A percentile compares a stretch with the other conserved stretches of the same genome.
These are phyloP conservation scores for Syzygium oleosum DNA, from an alignment of 345 rosid species.

Conservation along the genomic window DNA sequence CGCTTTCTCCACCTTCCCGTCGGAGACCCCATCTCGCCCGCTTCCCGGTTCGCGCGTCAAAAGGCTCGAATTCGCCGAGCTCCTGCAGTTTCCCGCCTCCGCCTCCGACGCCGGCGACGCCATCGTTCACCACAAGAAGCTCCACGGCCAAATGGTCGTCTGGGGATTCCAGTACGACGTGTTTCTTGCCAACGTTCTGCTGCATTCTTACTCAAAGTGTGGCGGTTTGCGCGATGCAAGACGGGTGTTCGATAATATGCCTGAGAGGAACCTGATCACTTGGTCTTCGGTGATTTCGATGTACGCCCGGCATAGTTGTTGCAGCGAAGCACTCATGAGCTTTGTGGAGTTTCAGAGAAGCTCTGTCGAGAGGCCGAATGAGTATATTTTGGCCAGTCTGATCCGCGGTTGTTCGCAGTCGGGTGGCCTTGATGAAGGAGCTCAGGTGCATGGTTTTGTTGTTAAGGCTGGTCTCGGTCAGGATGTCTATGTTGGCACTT, in stretches of 20 bases:
- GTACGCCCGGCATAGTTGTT: constrained; percentile 34
- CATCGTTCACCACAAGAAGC: constrained; percentile 13
- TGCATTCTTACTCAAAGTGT: constrained; percentile 15
- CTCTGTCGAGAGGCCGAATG: constrained; percentile 31
- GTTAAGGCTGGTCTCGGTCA: constrained; percentile 49
- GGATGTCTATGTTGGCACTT: constrained; percentile 60
- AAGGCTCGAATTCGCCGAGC: constrained; percentile 27
- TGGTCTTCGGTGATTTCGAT: constrained; percentile 77
- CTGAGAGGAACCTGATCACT: constrained; percentile 48
- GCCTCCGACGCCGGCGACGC: constrained; percentile 3
- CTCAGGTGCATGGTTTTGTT: constrained; percentile 48
- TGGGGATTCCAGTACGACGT: constrained; percentile 32
- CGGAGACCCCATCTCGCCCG: constrained; percentile 7
- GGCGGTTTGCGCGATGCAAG: constrained; percentile 21
- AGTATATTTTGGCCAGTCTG: constrained; percentile 61
- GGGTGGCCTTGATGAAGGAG: constrained; percentile 17
- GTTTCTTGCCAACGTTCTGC: constrained; percentile 36
- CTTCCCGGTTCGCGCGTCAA: not conserved
- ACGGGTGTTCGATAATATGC: constrained; percentile 46
- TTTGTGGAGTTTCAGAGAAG: constrained; percentile 39
- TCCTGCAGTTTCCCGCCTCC: constrained; percentile 23
- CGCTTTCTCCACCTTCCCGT: constrained; percentile 3
- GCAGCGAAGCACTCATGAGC: constrained; percentile 27
- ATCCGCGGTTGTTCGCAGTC: constrained; percentile 37
- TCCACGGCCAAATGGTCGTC: constrained; percentile 37